Evolutionary conservation across 495 filamentous ascomycete species (phyloP).

Genomic region (Bacidia rubella): DNA sequence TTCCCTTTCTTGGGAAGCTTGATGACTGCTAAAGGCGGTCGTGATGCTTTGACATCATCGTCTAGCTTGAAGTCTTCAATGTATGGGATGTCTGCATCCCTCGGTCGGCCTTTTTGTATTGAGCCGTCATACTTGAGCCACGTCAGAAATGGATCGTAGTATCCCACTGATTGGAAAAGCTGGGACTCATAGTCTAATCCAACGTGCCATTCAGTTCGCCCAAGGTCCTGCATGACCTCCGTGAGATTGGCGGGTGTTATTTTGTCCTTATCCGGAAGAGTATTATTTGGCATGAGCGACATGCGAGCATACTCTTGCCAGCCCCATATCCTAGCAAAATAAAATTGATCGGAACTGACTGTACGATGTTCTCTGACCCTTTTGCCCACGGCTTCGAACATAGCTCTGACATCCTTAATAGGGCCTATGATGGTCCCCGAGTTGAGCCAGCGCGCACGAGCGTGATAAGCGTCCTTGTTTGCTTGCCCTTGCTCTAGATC

Average conservation of each 20-base stretch:
- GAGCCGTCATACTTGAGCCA: slow-evolving; percentile 9
- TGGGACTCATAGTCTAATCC: slow-evolving; percentile 22
- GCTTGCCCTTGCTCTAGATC: slow-evolving; percentile 5
- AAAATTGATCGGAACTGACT: slow-evolving; percentile 28
- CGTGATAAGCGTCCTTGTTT: background rate
- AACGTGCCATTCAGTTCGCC: slow-evolving; percentile 21
- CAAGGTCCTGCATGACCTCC: background rate
- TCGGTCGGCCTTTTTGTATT: slow-evolving; percentile 3
- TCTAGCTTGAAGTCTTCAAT: slow-evolving; percentile 30
- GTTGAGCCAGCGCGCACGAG: slow-evolving; percentile 16
- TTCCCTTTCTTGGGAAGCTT: slow-evolving; percentile 24
- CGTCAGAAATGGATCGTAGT: slow-evolving; percentile 12
- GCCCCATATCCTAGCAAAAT: slow-evolving; percentile 40
- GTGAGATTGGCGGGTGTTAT: slow-evolving; percentile 10
- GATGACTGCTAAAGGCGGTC: slow-evolving; percentile 23
- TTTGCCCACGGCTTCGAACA: slow-evolving; percentile 17
- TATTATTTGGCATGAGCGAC: slow-evolving; percentile 29
- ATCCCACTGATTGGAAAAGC: slow-evolving; percentile 19
- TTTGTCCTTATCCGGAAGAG: slow-evolving; percentile 27
- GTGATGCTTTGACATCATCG: slow-evolving; percentile 23
- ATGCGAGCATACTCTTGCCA: slow-evolving; percentile 42
- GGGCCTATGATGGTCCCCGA: slow-evolving; percentile 20
- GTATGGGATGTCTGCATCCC: slow-evolving; percentile 20
- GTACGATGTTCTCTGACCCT: slow-evolving; percentile 11
- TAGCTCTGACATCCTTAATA: slow-evolving; percentile 16